Conservation (phyloP, 2,329 filamentous ascomycete genomes). For the Penicillium frequentans region DNA sequence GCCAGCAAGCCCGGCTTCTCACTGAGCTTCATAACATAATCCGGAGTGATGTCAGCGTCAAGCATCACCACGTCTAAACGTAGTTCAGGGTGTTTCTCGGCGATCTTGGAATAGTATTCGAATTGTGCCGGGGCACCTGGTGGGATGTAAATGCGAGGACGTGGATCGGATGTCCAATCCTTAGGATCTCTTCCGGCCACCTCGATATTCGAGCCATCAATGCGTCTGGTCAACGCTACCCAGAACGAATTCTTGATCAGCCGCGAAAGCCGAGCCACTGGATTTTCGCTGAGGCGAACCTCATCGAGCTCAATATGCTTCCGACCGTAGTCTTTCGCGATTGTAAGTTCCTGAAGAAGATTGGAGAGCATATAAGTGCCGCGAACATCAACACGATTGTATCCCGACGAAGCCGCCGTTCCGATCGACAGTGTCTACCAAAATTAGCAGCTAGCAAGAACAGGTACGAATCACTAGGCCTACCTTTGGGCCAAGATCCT, state of each 20-base stretch:
- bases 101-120: slow-evolving; percentile 83
- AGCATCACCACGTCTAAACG: slow-evolving; percentile 83
- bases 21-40: slow-evolving; percentile 81
- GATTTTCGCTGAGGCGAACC: slow-evolving; percentile 89
- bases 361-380: slow-evolving; percentile 98
- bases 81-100: slow-evolving; percentile 75
- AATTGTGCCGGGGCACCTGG: slow-evolving; percentile 80
- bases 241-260: slow-evolving; percentile 90
- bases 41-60: slow-evolving; percentile 69
- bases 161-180: slow-evolving; percentile 88
- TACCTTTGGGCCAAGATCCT: slow-evolving; percentile 90
- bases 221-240: slow-evolving; percentile 83
- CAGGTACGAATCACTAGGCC: not conserved
- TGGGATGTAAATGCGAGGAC: slow-evolving; percentile 89
- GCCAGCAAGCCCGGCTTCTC: slow-evolving; percentile 85
- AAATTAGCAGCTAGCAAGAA: slow-evolving; percentile 24
- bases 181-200: slow-evolving; percentile 87
- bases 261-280: slow-evolving; percentile 80
- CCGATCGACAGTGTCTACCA: slow-evolving; percentile 75
- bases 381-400: slow-evolving; percentile 85
- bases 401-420: slow-evolving; percentile 80
- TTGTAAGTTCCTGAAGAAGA: slow-evolving; percentile 86
- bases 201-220: slow-evolving; percentile 79
- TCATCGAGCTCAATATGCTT: slow-evolving; percentile 91
- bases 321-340: slow-evolving; percentile 87